Evolutionary conservation across 2,329 filamentous ascomycete genomes (phyloP).

Genomic region (Penicillium sp.): DNA sequence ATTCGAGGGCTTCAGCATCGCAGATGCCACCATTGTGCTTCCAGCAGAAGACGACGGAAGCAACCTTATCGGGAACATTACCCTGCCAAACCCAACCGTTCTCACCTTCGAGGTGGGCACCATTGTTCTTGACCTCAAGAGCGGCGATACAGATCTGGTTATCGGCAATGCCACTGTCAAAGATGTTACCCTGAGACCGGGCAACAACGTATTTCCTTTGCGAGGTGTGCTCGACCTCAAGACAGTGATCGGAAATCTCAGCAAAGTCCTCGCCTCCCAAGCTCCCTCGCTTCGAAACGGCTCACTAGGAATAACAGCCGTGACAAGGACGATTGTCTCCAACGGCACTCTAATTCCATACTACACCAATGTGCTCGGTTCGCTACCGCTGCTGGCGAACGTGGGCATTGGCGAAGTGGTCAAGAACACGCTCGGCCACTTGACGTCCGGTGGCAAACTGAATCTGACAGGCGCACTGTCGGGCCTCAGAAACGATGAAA

Average conservation of each 20-base stretch:
- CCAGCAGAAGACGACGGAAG: conserved; percentile 19
- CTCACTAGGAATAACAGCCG: conserved; percentile 13
- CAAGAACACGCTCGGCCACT: conserved; percentile 16
- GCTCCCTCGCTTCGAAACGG: conserved; percentile 12
- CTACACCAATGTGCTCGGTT: conserved; percentile 19
- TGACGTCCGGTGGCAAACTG: conserved; percentile 1
- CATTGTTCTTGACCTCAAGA: conserved; percentile 21
- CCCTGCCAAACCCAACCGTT: conserved; percentile 22
- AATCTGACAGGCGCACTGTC: conserved; percentile 8
- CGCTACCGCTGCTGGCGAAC: conserved; percentile 16
- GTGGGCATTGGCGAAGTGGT: conserved; percentile 18
- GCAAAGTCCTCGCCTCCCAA: conserved; percentile 17
- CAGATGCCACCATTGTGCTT: conserved; percentile 20
- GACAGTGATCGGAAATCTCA: conserved; percentile 15
- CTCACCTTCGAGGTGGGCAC: conserved; percentile 23
- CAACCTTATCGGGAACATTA: conserved; percentile 23
- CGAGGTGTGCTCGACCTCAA: conserved; percentile 18
- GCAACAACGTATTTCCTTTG: conserved; percentile 22
- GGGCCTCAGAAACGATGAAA: neutral
- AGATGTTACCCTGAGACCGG: conserved; percentile 19
- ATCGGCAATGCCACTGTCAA: conserved; percentile 21
- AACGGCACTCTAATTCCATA: conserved; percentile 20
- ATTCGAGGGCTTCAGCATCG: conserved; percentile 20
- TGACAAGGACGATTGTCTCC: conserved; percentile 12
- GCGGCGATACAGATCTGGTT: conserved; percentile 10